Base-by-base conservation (phyloP, 176 grass and related monocot species). In the Saccharum officinarum region DNA sequence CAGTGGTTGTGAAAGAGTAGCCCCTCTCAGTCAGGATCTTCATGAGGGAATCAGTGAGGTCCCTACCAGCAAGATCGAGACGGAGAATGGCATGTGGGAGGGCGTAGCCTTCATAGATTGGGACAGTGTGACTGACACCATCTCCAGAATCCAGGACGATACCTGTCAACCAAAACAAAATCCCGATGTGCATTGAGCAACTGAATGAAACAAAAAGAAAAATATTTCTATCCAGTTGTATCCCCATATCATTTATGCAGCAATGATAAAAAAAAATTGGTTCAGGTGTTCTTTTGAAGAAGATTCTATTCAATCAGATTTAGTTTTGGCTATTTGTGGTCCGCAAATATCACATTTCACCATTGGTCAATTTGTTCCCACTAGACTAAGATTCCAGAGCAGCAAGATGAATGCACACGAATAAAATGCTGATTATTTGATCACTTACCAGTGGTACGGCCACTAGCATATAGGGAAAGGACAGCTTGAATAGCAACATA, bases 11-110 rank as follows among this genome's bases (percentile, higher is more conserved):
- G 87, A 97, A 93, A 16, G 94, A 88, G 87, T 97, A 97, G 7
- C 94, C 94, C 38, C 94, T 91, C 82, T 97, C 94, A 1, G 94
- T 97, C 33, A 97, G 84, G 79, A 97, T 94, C 85, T 97, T 97
- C 94, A 97, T 97, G 52, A 97, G 91, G 59, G 89, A 77, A 83
- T 97, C 94, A 44, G 94, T 97, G 67, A 97, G 92, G 33, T 97
- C 92, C 85, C 94, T 91, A 23, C 94, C 94, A 23, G 92, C 94
- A 81, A 97, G 92, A 77, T 97, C 94, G 40, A 97, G 94, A 84
- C 94, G 89, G 36, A 97, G 91, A 67, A 97, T 97, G 71, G 94
- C 94, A 64, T 97, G 94, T 31, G 91, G 92, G 78, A 94, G 89
- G 7, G 94, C 94, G 39, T 95, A 95, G 28, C 94, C 94, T 85